A percentile compares a stretch with the other conserved stretches of the same genome.
Conservation (phyloP, 768 basidiomycete genomes). For the Tulasnella sp. region DNA sequence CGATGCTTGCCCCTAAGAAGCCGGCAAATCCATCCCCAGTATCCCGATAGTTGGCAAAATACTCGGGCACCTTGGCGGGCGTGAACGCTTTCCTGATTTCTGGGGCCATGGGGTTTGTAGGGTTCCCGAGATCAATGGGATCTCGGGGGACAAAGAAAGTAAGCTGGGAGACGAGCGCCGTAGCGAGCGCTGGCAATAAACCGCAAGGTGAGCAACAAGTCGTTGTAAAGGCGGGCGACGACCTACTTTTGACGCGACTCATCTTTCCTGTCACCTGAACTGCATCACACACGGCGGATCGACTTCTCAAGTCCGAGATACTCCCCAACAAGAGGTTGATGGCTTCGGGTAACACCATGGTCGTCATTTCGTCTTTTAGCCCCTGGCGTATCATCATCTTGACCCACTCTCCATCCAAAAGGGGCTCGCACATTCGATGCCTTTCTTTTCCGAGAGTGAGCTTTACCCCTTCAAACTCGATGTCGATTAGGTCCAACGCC, state of each 20-base stretch:
- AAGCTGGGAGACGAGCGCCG: slow-evolving; percentile 72
- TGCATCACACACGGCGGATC: slow-evolving; percentile 76
- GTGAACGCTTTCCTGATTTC: slow-evolving; percentile 69
- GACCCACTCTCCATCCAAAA: slow-evolving; percentile 64
- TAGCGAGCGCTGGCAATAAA: slow-evolving; percentile 57
- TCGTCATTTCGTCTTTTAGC: slow-evolving; percentile 36
- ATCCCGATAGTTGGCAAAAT: slow-evolving; percentile 88
- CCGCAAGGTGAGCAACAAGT: slow-evolving; percentile 15
- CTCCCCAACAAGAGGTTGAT: slow-evolving; percentile 49
- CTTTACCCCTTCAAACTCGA: slow-evolving; percentile 59
- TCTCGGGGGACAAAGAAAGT: slow-evolving; percentile 62
- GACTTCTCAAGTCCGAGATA: slow-evolving; percentile 62
- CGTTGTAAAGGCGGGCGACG: not conserved
- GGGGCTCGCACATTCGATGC: slow-evolving; percentile 88
- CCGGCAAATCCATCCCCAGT: slow-evolving; percentile 80
- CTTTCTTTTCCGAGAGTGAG: slow-evolving; percentile 84
- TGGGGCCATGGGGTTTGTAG: slow-evolving; percentile 19
- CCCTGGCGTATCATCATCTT: slow-evolving; percentile 24
- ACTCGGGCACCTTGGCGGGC: slow-evolving; percentile 75
- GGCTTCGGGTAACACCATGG: slow-evolving; percentile 64
- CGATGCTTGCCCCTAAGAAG: slow-evolving; percentile 80
- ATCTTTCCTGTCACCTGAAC: slow-evolving; percentile 81
- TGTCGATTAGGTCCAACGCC: slow-evolving; percentile 76
- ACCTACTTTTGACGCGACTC: slow-evolving; percentile 69
- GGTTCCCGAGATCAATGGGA: slow-evolving; percentile 48